Conservation (phyloP, 345 rosid species). For the Ailanthus altissimus region DNA sequence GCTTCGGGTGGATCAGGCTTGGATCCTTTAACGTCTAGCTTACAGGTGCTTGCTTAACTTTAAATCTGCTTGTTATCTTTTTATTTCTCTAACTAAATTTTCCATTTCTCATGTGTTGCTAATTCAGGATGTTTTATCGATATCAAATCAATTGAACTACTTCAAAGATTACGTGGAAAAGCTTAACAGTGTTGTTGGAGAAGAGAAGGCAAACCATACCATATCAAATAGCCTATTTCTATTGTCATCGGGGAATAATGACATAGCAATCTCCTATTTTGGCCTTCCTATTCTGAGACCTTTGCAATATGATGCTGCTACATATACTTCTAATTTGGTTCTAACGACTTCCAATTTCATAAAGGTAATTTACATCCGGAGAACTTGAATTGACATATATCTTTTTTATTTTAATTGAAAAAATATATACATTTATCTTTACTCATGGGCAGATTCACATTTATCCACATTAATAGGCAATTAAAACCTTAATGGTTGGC, state of each 20-base stretch:
- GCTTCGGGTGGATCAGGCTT: slow-evolving; percentile 45
- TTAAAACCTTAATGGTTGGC: too few species aligned
- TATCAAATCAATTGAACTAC: slow-evolving; percentile 10
- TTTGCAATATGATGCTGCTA: slow-evolving; percentile 1
- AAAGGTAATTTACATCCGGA: slow-evolving; percentile 12
- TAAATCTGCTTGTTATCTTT: too few species aligned
- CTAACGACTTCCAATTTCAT: slow-evolving; percentile 15
- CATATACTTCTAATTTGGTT: slow-evolving; percentile 16
- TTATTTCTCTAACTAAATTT: not conserved
- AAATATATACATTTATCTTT: too few species aligned
- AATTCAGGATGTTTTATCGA: not conserved
- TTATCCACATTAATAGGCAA: too few species aligned
- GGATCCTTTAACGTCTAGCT: slow-evolving; percentile 25
- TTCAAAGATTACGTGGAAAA: slow-evolving; percentile 22
- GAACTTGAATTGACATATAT: not conserved
- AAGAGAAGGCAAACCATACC: slow-evolving; percentile 9
- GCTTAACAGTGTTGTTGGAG: slow-evolving; percentile 17
- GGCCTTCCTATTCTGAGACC: not conserved
- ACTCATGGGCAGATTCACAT: too few species aligned
- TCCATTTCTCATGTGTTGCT: too few species aligned
- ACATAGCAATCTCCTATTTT: slow-evolving; percentile 18
- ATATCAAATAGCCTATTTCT: slow-evolving; percentile 14
- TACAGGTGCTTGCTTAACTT: slow-evolving; percentile 13
- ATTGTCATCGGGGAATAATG: slow-evolving; percentile 28
- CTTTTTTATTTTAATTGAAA: not conserved